Evolutionary conservation across 805 yeast species (phyloP).

Genomic region (Ogataea nitratoaversa): DNA sequence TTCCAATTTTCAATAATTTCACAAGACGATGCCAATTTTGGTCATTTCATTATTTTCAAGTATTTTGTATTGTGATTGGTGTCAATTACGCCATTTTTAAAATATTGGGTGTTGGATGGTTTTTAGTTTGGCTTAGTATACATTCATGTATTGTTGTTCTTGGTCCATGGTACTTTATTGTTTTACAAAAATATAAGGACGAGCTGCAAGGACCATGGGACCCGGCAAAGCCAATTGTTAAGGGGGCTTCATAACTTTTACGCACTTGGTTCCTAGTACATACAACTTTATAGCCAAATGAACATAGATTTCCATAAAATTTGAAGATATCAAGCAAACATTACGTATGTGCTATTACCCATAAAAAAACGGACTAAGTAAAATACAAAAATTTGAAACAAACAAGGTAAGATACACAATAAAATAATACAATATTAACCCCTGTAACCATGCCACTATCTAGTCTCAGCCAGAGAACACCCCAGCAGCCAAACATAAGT

Average conservation of each 20-base stretch:
- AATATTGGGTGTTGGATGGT: slow-evolving; percentile 38
- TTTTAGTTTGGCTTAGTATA: slow-evolving; percentile 46
- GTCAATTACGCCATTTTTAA: slow-evolving; percentile 32
- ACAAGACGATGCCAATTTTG: slow-evolving; percentile 39
- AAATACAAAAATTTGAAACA: background rate
- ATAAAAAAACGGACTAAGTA: too few species aligned
- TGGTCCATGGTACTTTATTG: slow-evolving; percentile 68
- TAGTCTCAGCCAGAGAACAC: slow-evolving; percentile 52
- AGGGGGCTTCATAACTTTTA: slow-evolving; percentile 21
- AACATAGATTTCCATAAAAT: too few species aligned
- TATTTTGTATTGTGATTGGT: slow-evolving; percentile 23
- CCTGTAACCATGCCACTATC: background rate
- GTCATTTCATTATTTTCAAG: slow-evolving; percentile 31
- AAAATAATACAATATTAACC: background rate
- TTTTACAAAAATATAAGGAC: slow-evolving; percentile 72
- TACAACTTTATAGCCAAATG: too few species aligned
- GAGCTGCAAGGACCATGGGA: slow-evolving; percentile 95
- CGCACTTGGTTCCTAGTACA: too few species aligned
- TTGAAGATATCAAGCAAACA: too few species aligned
- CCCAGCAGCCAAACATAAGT: slow-evolving; percentile 90
- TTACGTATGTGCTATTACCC: too few species aligned
- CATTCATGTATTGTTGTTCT: slow-evolving; percentile 47
- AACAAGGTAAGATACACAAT: background rate
- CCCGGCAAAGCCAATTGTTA: slow-evolving; percentile 68
- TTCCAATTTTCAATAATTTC: slow-evolving; percentile 67